phyloP scores from a whole-genome alignment of 2,329 filamentous ascomycete genomes.

The Cladosporium sp. region DNA sequence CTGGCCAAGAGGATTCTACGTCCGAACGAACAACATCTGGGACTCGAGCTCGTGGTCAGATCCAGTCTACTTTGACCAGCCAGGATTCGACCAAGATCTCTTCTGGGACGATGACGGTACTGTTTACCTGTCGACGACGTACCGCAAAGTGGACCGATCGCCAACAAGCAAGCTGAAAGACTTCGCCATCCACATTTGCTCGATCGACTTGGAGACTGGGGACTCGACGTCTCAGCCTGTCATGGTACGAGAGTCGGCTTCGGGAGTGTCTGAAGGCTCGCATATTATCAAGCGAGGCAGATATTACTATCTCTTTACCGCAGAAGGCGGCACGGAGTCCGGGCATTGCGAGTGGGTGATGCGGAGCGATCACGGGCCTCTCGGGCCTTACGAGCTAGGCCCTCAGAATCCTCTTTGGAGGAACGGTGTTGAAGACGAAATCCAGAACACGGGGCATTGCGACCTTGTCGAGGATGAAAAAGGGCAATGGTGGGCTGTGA shows the following conservation, averaged over 20 bases:
- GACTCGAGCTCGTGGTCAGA: constrained; percentile 55
- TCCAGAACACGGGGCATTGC: constrained; percentile 55
- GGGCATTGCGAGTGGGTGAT: constrained; percentile 63
- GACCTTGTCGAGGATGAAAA: constrained; percentile 50
- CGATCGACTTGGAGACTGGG: constrained; percentile 48
- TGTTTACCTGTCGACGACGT: constrained; percentile 51
- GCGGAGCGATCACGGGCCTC: constrained; percentile 54
- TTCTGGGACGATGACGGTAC: constrained; percentile 56
- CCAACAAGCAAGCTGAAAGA: constrained; percentile 50
- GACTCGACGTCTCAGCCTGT: constrained; percentile 42
- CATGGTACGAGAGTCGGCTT: constrained; percentile 44
- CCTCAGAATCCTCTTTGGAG: constrained; percentile 59
- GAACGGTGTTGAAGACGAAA: constrained; percentile 51
- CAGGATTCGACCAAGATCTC: constrained; percentile 36
- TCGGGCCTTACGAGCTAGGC: constrained; percentile 65
- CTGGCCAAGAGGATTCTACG: constrained; percentile 47
- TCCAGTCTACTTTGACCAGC: constrained; percentile 55
- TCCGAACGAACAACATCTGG: constrained; percentile 57
- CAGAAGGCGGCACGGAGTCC: constrained; percentile 57
- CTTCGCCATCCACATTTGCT: constrained; percentile 53
- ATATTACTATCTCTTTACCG: constrained; percentile 62
- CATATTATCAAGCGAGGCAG: constrained; percentile 61
- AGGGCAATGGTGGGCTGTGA: constrained; percentile 54
- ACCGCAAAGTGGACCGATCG: constrained; percentile 17
- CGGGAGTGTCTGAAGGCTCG: constrained; percentile 54